These are phyloP conservation scores for Verticillium tricorpus DNA, from an alignment of 2,329 filamentous ascomycete genomes.

Conservation along the genomic window DNA sequence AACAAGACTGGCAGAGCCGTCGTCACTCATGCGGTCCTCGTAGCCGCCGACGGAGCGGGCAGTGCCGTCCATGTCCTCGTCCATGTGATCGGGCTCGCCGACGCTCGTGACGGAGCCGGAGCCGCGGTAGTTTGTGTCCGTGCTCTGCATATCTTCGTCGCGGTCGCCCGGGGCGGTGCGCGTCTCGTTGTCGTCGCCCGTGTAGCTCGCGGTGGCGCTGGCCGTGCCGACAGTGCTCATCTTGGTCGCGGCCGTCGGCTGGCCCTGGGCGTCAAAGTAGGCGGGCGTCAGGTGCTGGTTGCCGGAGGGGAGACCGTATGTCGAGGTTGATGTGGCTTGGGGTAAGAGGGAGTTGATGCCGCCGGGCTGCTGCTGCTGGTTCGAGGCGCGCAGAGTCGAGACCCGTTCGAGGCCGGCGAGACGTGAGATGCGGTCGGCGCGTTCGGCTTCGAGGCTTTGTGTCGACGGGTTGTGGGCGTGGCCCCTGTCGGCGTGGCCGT, in stretches of 20 bases:
- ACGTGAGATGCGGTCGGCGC: constrained; percentile 90
- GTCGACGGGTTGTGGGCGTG: constrained; percentile 57
- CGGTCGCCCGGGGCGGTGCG: constrained; percentile 49
- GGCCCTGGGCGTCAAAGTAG: constrained; percentile 77
- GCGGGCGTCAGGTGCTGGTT: constrained; percentile 47
- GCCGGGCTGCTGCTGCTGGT: constrained; percentile 18
- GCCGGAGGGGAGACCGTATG: constrained; percentile 33
- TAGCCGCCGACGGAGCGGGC: constrained; percentile 45
- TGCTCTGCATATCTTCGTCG: constrained; percentile 68
- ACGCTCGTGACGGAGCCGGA: constrained; percentile 56
- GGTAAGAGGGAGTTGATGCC: constrained; percentile 35
- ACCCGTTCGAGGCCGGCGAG: constrained; percentile 88
- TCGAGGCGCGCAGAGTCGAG: constrained; percentile 61
- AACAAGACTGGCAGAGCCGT: constrained; percentile 77
- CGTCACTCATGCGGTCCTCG: constrained; percentile 78
- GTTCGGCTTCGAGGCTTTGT: constrained; percentile 82
- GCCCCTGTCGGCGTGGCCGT: constrained; percentile 51
- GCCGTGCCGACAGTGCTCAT: constrained; percentile 90
- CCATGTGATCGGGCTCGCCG: constrained; percentile 42
- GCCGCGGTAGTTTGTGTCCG: constrained; percentile 55
- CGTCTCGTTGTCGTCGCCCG: constrained; percentile 47
- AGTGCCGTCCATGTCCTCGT: constrained; percentile 45
- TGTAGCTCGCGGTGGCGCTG: constrained; percentile 74
- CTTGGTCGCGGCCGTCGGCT: constrained; percentile 62
- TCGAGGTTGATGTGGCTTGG: constrained; percentile 48